Percentiles rank a stretch among this genome's conserved stretches.
Conservation (phyloP, 78 protist species). For the Protostelium mycophagum region DNA sequence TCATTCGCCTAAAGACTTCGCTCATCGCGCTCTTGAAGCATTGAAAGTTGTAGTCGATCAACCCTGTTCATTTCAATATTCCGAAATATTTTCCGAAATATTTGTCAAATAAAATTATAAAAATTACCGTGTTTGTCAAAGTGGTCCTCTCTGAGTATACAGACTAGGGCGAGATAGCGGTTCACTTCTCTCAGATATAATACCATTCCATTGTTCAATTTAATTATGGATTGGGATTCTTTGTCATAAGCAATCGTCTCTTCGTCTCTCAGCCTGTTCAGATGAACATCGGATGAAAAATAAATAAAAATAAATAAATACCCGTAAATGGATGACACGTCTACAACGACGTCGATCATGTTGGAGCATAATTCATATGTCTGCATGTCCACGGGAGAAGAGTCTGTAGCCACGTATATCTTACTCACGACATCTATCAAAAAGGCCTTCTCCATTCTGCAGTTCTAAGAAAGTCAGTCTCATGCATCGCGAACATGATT, state of each 20-base stretch:
- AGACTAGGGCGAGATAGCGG: conserved; percentile 87
- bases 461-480: conserved; percentile 39
- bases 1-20: conserved; percentile 47
- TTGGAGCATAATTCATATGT: conserved; percentile 91
- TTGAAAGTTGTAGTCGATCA: conserved; percentile 87
- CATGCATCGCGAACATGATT: neutral
- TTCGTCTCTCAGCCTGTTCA: conserved; percentile 33
- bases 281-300: neutral
- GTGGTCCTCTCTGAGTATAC: conserved; percentile 73
- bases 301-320: conserved; percentile 5
- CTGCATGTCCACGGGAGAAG: conserved; percentile 89
- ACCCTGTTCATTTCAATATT: conserved; percentile 9
- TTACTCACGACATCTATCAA: conserved; percentile 90
- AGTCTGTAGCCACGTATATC: conserved; percentile 95
- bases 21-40: conserved; percentile 75
- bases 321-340: conserved; percentile 91
- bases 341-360: conserved; percentile 95
- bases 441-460: conserved; percentile 93
- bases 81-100: neutral
- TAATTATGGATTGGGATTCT: conserved; percentile 67
- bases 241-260: conserved; percentile 69
- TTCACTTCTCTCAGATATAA: conserved; percentile 81
- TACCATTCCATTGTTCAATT: conserved; percentile 73
- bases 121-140: conserved; percentile 84
- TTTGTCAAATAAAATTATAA: neutral